Conservation (phyloP, 2,329 filamentous ascomycete genomes). For the Elsinoe arachidis region DNA sequence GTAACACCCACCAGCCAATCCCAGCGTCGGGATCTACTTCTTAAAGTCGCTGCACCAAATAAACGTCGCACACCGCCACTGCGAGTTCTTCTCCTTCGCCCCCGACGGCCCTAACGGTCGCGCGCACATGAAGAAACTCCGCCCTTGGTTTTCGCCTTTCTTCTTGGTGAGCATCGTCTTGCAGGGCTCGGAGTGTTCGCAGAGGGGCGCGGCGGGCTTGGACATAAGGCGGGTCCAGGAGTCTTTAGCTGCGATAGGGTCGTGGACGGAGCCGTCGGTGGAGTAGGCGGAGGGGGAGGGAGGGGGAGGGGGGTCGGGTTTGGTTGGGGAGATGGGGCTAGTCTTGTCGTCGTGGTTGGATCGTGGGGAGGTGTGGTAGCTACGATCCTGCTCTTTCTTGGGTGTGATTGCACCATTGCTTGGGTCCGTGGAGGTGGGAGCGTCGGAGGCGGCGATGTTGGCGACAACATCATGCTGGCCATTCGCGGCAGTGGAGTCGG, state of each 20-base stretch:
- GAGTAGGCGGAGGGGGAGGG: conserved; percentile 12
- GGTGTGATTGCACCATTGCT: not conserved
- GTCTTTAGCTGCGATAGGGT: conserved; percentile 65
- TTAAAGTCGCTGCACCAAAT: conserved; percentile 61
- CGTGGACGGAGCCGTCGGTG: conserved; percentile 42
- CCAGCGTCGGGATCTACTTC: conserved; percentile 18
- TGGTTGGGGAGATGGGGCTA: not conserved
- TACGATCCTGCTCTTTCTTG: not conserved
- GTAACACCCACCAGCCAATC: not conserved
- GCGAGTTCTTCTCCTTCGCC: conserved; percentile 70
- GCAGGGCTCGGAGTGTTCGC: conserved; percentile 84
- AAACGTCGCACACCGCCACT: conserved; percentile 85
- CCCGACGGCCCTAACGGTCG: conserved; percentile 78
- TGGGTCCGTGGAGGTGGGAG: not conserved
- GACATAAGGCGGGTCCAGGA: conserved; percentile 79
- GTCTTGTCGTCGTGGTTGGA: not conserved
- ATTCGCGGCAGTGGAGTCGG: not conserved
- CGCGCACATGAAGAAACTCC: conserved; percentile 59
- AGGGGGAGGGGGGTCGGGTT: conserved; percentile 11
- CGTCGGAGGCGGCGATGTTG: not conserved
- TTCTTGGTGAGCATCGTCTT: conserved; percentile 81
- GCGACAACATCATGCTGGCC: not conserved
- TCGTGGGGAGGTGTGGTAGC: not conserved
- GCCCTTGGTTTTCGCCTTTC: conserved; percentile 67
- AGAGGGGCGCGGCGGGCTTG: conserved; percentile 64